Percentiles rank a stretch among this genome's conserved stretches.
Evolutionary conservation across 2,329 filamentous ascomycete genomes (phyloP).

Genomic region (Zymoseptoria pseudotritici): DNA sequence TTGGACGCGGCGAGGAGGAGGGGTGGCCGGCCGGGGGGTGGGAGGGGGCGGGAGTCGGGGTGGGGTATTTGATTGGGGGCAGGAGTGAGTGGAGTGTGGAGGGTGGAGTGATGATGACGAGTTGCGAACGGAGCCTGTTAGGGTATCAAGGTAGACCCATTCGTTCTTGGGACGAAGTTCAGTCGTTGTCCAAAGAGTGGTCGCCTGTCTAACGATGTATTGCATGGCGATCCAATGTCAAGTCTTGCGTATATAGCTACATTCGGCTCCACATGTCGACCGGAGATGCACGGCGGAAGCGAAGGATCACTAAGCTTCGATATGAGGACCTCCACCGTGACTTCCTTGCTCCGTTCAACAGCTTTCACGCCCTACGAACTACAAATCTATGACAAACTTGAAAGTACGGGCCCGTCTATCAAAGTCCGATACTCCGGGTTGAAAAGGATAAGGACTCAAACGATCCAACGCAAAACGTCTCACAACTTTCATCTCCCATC

Average conservation of each 20-base stretch:
- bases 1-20: constrained; percentile 64
- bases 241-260: too few species aligned
- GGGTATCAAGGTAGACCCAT: too few species aligned
- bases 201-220: too few species aligned
- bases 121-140: background rate
- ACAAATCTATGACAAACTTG: background rate
- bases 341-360: background rate
- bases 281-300: background rate
- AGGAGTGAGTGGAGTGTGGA: background rate
- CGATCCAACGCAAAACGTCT: background rate
- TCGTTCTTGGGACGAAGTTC: too few species aligned
- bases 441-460: background rate
- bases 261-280: too few species aligned
- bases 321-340: background rate
- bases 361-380: background rate
- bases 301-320: background rate
- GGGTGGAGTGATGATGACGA: background rate
- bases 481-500: too few species aligned
- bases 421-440: background rate
- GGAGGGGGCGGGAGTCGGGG: background rate
- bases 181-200: too few species aligned
- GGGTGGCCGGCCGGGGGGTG: background rate
- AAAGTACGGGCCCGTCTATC: background rate
- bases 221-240: too few species aligned
- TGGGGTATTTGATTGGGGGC: background rate